Base-by-base conservation (phyloP, 2,329 filamentous ascomycete species). In the Penicillium sp. region DNA sequence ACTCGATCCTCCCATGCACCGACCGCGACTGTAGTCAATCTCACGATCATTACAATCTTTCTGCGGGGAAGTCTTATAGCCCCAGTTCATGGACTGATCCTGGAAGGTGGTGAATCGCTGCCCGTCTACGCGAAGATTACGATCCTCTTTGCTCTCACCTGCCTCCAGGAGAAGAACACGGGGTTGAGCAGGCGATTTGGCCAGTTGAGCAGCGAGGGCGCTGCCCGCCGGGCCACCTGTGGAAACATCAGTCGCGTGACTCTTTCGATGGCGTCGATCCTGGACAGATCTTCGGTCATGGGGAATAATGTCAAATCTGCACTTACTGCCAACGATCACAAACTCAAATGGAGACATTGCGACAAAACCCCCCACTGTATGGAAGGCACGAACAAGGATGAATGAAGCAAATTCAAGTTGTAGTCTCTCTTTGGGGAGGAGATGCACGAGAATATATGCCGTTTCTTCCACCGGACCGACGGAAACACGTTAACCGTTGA, bases 111-210 rank as follows among this genome's bases (percentile, higher is more conserved):
- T 49, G 55, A 80, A 88, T 46, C 84, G 78, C 61, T 87, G 77
- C 10, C 77, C 82, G 48, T 79, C 77, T 11, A 81, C 75, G 3
- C 81, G 80, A 11, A 81, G 72, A 14, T 75, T 70, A 10, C 70
- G 73, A 55, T 81, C 77, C 1, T 79, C 75, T 43, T 85, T 82
- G 6, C 63, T 55, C 1, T 77, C 73, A 11, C 86, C 86, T 4
- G 85, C 85, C 70, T 88, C 85, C 2, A 88, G 71, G 1, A 88
- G 77, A 3, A 88, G 78, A 3, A 88, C 78, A 0, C 67, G 76
- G 0, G 85, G 85, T 13, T 73, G 75, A 27, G 77, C 74, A 0
- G 75, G 21, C 0, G 80, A 72, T n/a, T 74, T 69, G 1, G 83
- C 78, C 4, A 88, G 79, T 1, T 77, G 74, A 2, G 80, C 72